Base-by-base conservation (phyloP, 1,139 yeast species). In the Kurtzmaniella quercitrusa region DNA sequence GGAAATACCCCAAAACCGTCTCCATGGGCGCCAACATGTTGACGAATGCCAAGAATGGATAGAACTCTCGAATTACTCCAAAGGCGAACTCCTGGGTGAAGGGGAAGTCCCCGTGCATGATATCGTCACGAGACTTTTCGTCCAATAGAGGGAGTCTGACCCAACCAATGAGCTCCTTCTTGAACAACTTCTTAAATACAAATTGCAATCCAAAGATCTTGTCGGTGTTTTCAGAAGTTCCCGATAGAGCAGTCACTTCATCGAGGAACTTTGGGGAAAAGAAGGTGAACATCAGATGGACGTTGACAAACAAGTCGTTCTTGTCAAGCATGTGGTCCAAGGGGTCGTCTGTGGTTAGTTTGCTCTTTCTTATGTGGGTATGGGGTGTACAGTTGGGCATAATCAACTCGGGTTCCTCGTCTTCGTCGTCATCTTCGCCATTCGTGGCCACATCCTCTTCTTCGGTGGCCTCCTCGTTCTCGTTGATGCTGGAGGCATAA, bases 211-310 rank as follows among this genome's bases (percentile, higher is more conserved):
- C 59, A 29, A 60, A 55, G 37, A 72, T 54, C 11, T 73, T 72
- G 4, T 53, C 48, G 4, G 66, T 46, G 23, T 58, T 48, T 31
- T 57, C 49, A 1, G 48, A 47, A 6, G 62, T 36, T 11, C 38
- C 38, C 2, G 24, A n/a, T 4, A 36, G 11, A 10, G 14, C 21
- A 47, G 23, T 12, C 16, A 36, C 14, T 19, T 36, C 23, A 9
- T 36, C 38, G 11, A 36, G 15, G 16, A 11, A 9, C 40, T 64
- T 63, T 14, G 57, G 57, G 8, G 74, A 67, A 43, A 69, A 65
- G 12, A 70, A 65, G 19, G 69, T 60, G 46, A 68, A 47, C 40
- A 68, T 59, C 16, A 75, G 68, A 49, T 71, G 77, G 21, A 70
- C 55, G 9, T 75, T 76, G 36, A 66, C 60, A 44, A 60, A 70